Conservation (phyloP, 164 flowering plant species). For the Magnolia changhungtana region DNA sequence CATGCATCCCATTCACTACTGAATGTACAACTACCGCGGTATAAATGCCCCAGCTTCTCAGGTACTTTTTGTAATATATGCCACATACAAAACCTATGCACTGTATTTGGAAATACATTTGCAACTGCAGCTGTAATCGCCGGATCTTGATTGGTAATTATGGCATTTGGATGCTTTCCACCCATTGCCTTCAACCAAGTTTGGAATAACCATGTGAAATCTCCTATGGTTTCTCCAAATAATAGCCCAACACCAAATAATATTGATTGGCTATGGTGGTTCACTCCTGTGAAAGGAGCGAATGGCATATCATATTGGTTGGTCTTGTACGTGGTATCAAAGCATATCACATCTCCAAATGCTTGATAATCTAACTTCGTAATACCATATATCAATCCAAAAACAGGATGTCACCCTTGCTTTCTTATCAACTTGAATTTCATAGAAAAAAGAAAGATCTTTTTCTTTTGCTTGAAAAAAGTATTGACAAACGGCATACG, state of each 20-base stretch:
- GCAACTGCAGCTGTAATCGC: constrained; percentile 5
- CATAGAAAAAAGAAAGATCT: too few relatives aligned
- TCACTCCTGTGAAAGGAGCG: constrained; percentile 79
- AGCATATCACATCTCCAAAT: constrained; percentile 67
- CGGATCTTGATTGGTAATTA: constrained; percentile 12
- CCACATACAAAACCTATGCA: too few relatives aligned
- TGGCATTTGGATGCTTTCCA: constrained; percentile 10
- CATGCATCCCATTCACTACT: too few relatives aligned
- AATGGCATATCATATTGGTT: constrained; percentile 70
- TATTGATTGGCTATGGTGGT: constrained; percentile 79
- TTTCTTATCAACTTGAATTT: too few relatives aligned
- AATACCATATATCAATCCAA: too few relatives aligned
- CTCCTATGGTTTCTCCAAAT: not conserved
- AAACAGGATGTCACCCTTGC: too few relatives aligned
- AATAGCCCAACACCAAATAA: constrained; percentile 3
- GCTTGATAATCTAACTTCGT: constrained; percentile 23
- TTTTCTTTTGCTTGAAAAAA: too few relatives aligned
- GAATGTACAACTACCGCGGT: too few relatives aligned
- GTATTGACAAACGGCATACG: too few relatives aligned
- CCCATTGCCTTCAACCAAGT: constrained; percentile 13
- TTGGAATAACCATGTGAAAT: constrained; percentile 13
- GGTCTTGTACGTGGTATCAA: constrained; percentile 77
- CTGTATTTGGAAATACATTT: constrained; percentile 8
- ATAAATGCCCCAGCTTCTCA: too few relatives aligned
- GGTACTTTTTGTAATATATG: too few relatives aligned